Evolutionary conservation across 208 protist genomes (phyloP), one percentile per base, ranked within the genome.

Genomic region (Jaenimonas drosophilae): DNA sequence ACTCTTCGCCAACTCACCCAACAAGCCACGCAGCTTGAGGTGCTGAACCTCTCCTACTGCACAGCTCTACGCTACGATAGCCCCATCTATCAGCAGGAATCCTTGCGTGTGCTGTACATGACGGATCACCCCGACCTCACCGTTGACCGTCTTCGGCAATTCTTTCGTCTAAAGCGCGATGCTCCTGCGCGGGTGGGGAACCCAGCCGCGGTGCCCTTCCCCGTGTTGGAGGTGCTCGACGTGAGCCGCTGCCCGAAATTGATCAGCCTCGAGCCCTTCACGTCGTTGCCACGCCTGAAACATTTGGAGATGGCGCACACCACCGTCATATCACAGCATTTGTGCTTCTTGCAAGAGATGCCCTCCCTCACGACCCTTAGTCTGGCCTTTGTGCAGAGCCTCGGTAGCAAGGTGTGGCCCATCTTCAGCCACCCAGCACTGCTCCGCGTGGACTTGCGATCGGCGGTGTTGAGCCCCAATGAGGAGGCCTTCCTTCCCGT

Each of bases 21-120:
- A 20, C 16, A 11, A 7, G 9, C 9, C 9, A 11, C 16, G 6
- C n/a, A 20, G 9, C 7, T 21, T 7, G 37, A 42, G 19, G 37
- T 20, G 9, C 37, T 42, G 14, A 25, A 42, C 37, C 37, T 42
- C 16, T 11, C 16, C 19, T 42, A 42, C 37, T 42, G 37, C 37
- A 42, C 37, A 11, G 23, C n/a, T 21, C 16, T 42, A 7, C 14
- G 16, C 37, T 24, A 17, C n/a, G 37, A 7, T 11, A 21, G 9
- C n/a, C 23, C 23, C 19, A 11, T 42, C 6, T 6, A 11, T 6
- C 37, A 20, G 19, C 37, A 25, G 19, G 16, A 11, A 20, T 17
- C 23, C 6, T 20, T 42, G 37, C 37, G 37, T 6, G 37, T 42
- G 37, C 37, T 42, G n/a, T 42, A 11, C 7, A 11, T 42, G 19